These are phyloP conservation scores for Paratinospora sagittata DNA, from an alignment of 164 flowering plant species.

Conservation along the genomic window DNA sequence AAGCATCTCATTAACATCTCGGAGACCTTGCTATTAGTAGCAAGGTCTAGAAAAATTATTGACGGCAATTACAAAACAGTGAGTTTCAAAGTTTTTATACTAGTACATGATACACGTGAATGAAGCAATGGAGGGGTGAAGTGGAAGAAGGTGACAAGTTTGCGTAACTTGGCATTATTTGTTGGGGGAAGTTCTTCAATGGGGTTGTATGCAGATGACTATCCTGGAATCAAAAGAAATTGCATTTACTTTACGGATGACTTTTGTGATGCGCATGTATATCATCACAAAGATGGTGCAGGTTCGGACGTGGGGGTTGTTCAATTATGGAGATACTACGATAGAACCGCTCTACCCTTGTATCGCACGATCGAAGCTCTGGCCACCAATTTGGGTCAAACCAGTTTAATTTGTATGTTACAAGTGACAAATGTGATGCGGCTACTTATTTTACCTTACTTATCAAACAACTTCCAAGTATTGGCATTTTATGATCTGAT, in stretches of 20 bases:
- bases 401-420: too few species aligned
- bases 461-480: too few species aligned
- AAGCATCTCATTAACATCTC: not conserved
- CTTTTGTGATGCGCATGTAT: too few species aligned
- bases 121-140: not conserved
- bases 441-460: too few species aligned
- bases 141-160: conserved; percentile 1
- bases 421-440: too few species aligned
- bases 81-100: not conserved
- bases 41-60: not conserved
- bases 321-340: not conserved
- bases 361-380: not conserved
- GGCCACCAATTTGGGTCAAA: not conserved
- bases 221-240: too few species aligned
- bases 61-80: not conserved
- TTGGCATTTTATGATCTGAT: too few species aligned
- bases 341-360: not conserved
- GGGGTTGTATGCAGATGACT: too few species aligned
- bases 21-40: not conserved
- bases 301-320: conserved; percentile 3
- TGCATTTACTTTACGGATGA: too few species aligned
- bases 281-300: not conserved
- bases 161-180: too few species aligned
- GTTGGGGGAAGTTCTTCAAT: too few species aligned
- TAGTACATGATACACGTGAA: not conserved